Evolutionary conservation across 1,139 yeast genomes (phyloP), one percentile per base, ranked within the genome.

Genomic region (Debaryomyces subglobosus): DNA sequence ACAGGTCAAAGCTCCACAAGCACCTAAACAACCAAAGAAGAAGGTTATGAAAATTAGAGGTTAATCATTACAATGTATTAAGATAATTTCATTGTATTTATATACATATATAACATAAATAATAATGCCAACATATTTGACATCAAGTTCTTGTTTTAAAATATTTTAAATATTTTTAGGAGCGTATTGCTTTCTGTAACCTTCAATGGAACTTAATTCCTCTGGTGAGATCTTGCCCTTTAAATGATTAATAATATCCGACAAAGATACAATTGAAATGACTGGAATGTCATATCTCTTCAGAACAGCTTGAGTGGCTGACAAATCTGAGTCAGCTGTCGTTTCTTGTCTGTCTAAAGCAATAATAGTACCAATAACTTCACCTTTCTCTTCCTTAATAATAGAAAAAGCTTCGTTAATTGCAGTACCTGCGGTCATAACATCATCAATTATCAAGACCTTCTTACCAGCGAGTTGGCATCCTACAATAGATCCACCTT

Each of bases 401-500:
- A 94, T 88, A 46, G 79, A 84, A 58, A 90, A 88, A 0, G 98
- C 97, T 70, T 94, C 98, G 61, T 87, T 88, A 65, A 92, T 91
- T 47, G 99, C 99, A 50, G 98, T 94, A 36, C 99, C 99, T 2
- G 99, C 98, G 51, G 98, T 94, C 84, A 94, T 92, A 44, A 94
- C 98, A 62, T 94, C 99, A 68, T 94, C 99, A 55, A 94, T 90
- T 60, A 94, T 87, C 61, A 94, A 75, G 30, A 91, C 82, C 53
- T 78, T 79, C 68, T 91, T 87, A 48, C 81, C 88, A 52, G 79
- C 78, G 59, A 94, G 78, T 3, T 82, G 69, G 40, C 89, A 83
- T 30, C 99, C 99, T 36, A 94, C 99, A 61, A 94, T 89, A 51
- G 82, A 81, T 15, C 99, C 99, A 53, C 99, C 99, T 74, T 94